These are phyloP conservation scores for Diaporthe vexans DNA, from an alignment of 2,329 filamentous ascomycete species.

Conservation along the genomic window DNA sequence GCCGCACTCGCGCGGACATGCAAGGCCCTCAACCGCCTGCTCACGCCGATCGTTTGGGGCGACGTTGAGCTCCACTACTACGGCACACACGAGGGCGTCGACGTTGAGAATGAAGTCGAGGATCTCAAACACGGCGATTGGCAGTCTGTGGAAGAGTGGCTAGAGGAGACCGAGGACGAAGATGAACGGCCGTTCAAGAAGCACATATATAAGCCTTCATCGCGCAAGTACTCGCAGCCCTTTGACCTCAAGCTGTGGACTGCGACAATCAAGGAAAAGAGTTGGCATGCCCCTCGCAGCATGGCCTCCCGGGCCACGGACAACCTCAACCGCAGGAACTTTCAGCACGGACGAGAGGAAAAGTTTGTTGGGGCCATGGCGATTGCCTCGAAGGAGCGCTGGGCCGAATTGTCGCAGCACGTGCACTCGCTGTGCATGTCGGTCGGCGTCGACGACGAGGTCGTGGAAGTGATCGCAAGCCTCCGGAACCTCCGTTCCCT, in stretches of 20 bases:
- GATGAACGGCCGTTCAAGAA: background rate
- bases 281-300: background rate
- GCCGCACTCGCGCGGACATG: background rate
- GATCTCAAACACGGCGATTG: background rate
- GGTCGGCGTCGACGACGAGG: conserved; percentile 11
- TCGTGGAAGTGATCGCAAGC: background rate
- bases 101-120: background rate
- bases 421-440: conserved; percentile 4
- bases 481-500: background rate
- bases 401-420: conserved; percentile 5
- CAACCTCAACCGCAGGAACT: background rate
- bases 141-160: background rate
- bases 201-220: conserved; percentile 4
- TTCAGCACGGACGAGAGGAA: conserved; percentile 2
- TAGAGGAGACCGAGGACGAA: background rate
- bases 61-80: conserved; percentile 2
- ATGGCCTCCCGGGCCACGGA: background rate
- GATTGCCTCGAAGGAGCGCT: conserved; percentile 2
- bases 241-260: background rate
- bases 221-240: background rate
- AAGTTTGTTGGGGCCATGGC: conserved; percentile 1
- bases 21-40: background rate
- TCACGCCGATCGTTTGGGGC: background rate
- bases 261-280: background rate
- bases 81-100: background rate